These are phyloP conservation scores for Alternaria tenuissima DNA, from an alignment of 2,329 filamentous ascomycete species.

Conservation along the genomic window DNA sequence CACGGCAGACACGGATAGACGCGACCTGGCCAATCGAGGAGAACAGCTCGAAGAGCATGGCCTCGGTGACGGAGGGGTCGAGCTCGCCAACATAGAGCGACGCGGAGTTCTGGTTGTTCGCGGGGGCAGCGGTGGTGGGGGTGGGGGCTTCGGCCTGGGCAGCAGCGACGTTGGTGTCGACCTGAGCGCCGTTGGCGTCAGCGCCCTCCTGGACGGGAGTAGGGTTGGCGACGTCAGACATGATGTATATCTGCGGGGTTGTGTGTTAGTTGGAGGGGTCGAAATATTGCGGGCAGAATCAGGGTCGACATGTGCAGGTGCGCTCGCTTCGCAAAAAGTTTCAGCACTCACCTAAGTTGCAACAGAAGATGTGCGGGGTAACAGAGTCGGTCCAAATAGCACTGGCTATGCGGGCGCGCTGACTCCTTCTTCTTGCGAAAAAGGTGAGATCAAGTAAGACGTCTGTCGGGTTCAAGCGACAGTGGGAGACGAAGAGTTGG, in stretches of 20 bases:
- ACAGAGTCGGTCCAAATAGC: slow-evolving; percentile 29
- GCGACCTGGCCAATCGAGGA: slow-evolving; percentile 98
- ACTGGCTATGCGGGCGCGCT: slow-evolving; percentile 31
- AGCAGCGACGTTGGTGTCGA: slow-evolving; percentile 77
- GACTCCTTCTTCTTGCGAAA: slow-evolving; percentile 29
- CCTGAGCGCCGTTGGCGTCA: slow-evolving; percentile 67
- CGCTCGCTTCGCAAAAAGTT: slow-evolving; percentile 45
- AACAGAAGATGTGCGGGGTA: slow-evolving; percentile 31
- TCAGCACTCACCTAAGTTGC: slow-evolving; percentile 39
- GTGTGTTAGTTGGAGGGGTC: slow-evolving; percentile 33
- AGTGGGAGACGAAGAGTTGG: slow-evolving; percentile 37
- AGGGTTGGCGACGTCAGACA: slow-evolving; percentile 57
- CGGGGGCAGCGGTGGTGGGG: slow-evolving; percentile 74
- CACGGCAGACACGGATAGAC: slow-evolving; percentile 99
- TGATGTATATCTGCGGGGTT: slow-evolving; percentile 37
- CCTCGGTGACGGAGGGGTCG: slow-evolving; percentile 96
- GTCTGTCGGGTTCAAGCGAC: slow-evolving; percentile 43
- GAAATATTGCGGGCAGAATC: slow-evolving; percentile 39
- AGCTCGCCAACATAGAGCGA: slow-evolving; percentile 99
- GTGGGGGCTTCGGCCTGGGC: slow-evolving; percentile 73
- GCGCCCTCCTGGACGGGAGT: slow-evolving; percentile 73
- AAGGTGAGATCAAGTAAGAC: slow-evolving; percentile 28
- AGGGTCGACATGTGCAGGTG: slow-evolving; percentile 38
- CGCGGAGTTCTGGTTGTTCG: slow-evolving; percentile 85
- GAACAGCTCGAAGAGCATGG: slow-evolving; percentile 99